phyloP scores from a whole-genome alignment of 2,329 filamentous ascomycete species.

The Thielaviopsis populi region DNA sequence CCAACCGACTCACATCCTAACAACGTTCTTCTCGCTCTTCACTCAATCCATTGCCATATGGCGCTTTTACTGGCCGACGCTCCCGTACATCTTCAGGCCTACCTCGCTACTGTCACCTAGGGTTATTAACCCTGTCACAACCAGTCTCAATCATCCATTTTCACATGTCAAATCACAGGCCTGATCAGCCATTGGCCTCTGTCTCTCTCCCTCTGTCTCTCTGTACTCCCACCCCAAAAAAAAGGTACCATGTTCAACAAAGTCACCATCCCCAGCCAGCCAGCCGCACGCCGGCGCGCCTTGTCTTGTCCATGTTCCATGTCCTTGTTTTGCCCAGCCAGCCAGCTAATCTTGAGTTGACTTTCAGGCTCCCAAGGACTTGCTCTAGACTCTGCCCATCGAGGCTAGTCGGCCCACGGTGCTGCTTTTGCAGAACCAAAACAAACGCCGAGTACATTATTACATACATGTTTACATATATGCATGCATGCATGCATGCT shows the following conservation, averaged over 20 bases:
- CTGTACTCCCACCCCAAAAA: no score
- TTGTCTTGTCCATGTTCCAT: neutral
- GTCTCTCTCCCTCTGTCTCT: neutral
- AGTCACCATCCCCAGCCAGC: neutral
- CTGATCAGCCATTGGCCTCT: neutral
- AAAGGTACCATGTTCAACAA: no score
- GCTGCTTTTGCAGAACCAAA: neutral
- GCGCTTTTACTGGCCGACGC: neutral
- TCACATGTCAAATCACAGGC: neutral
- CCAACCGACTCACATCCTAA: neutral
- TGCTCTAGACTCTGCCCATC: no score
- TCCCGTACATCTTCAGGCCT: neutral
- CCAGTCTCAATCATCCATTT: neutral
- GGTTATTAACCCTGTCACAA: neutral
- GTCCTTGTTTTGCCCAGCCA: neutral
- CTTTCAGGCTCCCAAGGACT: neutral
- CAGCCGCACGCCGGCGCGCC: neutral
- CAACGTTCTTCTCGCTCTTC: neutral
- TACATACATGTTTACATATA: neutral
- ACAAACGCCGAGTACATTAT: neutral
- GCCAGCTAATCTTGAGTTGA: neutral
- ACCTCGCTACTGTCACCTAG: neutral
- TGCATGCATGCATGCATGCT: neutral
- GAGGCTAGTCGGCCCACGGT: no score
- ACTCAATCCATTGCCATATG: neutral